Conservation (phyloP, 2,329 filamentous ascomycete species). For the Fulvia fulva region DNA sequence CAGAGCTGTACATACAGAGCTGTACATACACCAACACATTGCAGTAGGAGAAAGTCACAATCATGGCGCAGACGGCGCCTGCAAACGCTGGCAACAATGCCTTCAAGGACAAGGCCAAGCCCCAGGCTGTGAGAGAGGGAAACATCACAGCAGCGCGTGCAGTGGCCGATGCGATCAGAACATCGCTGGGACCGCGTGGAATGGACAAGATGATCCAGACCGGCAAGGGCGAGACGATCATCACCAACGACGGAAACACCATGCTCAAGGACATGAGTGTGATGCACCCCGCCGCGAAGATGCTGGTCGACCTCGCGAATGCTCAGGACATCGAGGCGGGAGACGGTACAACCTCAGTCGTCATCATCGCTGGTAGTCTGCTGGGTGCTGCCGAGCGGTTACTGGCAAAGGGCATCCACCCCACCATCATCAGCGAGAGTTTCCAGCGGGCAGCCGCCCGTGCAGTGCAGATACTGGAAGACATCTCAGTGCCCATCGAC, state of each 20-base stretch:
- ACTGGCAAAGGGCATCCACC: conserved; percentile 88
- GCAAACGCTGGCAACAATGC: conserved; percentile 57
- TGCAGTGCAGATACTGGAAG: conserved; percentile 83
- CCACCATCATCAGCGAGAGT: conserved; percentile 93
- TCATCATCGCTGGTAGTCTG: conserved; percentile 94
- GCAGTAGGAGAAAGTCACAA: neutral
- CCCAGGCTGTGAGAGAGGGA: conserved; percentile 87
- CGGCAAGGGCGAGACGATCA: conserved; percentile 93
- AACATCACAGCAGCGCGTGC: conserved; percentile 98
- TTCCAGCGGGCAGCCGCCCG: conserved; percentile 92
- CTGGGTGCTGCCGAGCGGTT: conserved; percentile 89
- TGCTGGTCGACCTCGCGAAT: conserved; percentile 95
- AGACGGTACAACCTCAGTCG: conserved; percentile 96
- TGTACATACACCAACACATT: neutral
- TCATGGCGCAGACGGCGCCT: conserved; percentile 40
- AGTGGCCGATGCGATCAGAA: conserved; percentile 95
- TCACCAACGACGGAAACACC: conserved; percentile 98
- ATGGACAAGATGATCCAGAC: conserved; percentile 99
- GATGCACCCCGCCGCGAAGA: conserved; percentile 98
- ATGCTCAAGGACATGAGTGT: conserved; percentile 99
- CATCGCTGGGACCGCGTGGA: conserved; percentile 89
- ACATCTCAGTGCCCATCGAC: conserved; percentile 92
- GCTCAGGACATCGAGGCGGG: conserved; percentile 98
- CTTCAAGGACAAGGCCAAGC: conserved; percentile 94
- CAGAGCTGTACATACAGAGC: neutral